Conservation (phyloP, 75 land plant genomes). For the Cunninghamia lanceolata region DNA sequence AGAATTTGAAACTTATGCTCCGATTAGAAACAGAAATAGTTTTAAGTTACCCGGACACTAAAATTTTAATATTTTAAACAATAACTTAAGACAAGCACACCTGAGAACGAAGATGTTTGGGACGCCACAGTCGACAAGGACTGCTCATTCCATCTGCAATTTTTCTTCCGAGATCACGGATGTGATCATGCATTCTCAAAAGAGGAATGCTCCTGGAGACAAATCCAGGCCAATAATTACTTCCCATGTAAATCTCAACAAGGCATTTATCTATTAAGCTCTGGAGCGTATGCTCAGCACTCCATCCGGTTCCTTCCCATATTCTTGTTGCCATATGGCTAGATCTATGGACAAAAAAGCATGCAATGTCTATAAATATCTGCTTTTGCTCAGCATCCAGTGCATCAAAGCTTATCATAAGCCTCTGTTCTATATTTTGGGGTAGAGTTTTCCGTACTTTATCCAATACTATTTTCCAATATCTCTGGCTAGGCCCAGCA, state of each 20-base stretch:
- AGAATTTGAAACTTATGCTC: no score
- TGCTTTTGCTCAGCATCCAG: neutral
- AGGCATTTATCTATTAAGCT: neutral
- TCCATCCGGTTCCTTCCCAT: neutral
- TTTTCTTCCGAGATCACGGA: neutral
- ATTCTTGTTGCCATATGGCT: neutral
- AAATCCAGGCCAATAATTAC: no score
- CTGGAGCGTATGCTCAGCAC: neutral
- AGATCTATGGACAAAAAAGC: neutral
- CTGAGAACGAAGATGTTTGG: no score
- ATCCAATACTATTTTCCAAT: neutral
- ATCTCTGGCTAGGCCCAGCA: no score
- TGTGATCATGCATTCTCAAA: neutral
- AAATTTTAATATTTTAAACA: no score
- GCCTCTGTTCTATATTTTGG: neutral
- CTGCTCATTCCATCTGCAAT: neutral
- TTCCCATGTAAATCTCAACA: neutral
- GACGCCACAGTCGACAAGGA: no score
- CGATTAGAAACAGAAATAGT: no score
- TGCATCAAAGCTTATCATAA: neutral
- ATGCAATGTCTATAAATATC: neutral
- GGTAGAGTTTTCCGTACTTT: neutral
- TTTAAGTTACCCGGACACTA: no score
- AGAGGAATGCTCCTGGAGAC: neutral
- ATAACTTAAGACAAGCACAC: no score